These are phyloP conservation scores for Polygonum aviculare DNA, from an alignment of 148 eudicot species.

Conservation along the genomic window DNA sequence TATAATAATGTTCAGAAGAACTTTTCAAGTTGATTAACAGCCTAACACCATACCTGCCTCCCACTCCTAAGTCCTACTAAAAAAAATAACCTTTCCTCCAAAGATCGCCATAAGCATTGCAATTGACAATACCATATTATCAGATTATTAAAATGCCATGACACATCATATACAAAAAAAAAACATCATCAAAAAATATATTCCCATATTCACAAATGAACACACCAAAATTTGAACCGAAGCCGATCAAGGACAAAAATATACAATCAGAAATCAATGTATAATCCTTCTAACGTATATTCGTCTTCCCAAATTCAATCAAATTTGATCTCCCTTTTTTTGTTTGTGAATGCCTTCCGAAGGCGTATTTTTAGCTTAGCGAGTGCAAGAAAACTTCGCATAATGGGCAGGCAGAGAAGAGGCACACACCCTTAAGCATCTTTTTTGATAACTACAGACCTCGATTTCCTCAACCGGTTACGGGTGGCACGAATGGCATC, in stretches of 20 bases:
- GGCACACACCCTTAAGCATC: background rate
- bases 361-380: background rate
- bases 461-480: constrained; percentile 61
- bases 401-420: background rate
- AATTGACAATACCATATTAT: background rate
- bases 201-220: constrained; percentile 2
- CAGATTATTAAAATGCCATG: background rate
- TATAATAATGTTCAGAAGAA: background rate
- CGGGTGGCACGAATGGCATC: constrained; percentile 55
- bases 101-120: background rate
- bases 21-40: background rate
- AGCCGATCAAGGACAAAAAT: background rate
- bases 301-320: background rate
- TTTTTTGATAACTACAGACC: constrained; percentile 16
- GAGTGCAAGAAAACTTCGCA: background rate
- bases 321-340: background rate
- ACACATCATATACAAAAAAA: background rate
- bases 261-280: constrained; percentile 4
- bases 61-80: background rate
- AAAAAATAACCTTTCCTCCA: background rate
- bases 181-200: background rate
- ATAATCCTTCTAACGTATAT: background rate
- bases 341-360: background rate
- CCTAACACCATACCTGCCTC: too few relatives aligned
- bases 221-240: background rate